Base-by-base conservation (phyloP, 192 early-diverging fungal genomes). In the Neocallimastix lanati region DNA sequence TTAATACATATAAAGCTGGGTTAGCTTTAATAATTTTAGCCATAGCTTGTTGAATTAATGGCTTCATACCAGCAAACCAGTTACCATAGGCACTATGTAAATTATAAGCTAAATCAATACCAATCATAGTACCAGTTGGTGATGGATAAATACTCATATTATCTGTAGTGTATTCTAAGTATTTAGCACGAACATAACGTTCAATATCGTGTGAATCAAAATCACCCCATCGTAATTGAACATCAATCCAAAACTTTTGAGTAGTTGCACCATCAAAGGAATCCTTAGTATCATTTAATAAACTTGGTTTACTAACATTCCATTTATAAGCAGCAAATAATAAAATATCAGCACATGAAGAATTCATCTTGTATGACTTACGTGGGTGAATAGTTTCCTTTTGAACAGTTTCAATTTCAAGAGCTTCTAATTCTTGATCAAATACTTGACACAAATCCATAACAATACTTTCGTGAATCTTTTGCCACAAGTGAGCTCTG, bases 101-200 rank as follows among this genome's bases (percentile, higher is more conserved):
- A 83, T 96, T 96, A 87, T 99, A 99, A 28, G 96, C 97, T 38
- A 98, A 84, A 88, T 99, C 97, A n/a, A 99, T 89, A 81, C 94
- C 96, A 79, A 99, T 91, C 92, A 99, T 96, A 28, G 96, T 85
- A 82, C 97, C 97, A 37, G 96, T 96, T 21, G 96, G 94, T 76
- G 96, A 97, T n/a, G 97, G 97, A 83, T 99, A 99, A 79, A 99
- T 96, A 82, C 94, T 96, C 96, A 98, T 97, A 86, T 93, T 95
- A 85, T 99, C 97, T 0, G 95, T 96, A 28, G 95, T 96, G 86
- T 98, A 99, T 87, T 98, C 96, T 85, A 97, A 87, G 87, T 95
- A 99, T 87, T 99, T 99, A 82, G 95, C 93, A 80, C 97, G 91
- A 35, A 96, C 95, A 87, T 99, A 99, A 79, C 97, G 92, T 87